These are phyloP conservation scores for Pseudocercospora pini-densiflorae DNA, from an alignment of 2,329 filamentous ascomycete species.

Conservation along the genomic window DNA sequence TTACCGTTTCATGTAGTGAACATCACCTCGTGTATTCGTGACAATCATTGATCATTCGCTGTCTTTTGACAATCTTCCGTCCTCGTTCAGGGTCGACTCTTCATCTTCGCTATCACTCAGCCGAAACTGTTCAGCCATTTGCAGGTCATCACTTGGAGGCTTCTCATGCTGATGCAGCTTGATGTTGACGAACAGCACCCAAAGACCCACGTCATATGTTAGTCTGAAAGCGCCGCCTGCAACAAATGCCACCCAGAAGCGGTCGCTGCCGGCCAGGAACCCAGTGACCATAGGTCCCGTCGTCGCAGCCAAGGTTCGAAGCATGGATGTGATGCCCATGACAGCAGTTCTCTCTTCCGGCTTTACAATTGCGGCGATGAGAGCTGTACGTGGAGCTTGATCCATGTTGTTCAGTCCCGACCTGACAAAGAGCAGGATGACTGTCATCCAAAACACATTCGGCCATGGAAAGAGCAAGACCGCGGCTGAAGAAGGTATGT, in stretches of 20 bases:
- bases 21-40: not conserved
- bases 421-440: conserved; percentile 62
- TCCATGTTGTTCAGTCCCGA: conserved; percentile 71
- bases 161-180: conserved; percentile 45
- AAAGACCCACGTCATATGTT: conserved; percentile 63
- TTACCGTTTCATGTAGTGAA: not conserved
- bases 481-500: conserved; percentile 64
- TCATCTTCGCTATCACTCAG: conserved; percentile 11
- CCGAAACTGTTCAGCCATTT: conserved; percentile 4
- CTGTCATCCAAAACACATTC: conserved; percentile 55
- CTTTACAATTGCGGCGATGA: conserved; percentile 69
- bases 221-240: conserved; percentile 59
- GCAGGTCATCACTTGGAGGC: not conserved
- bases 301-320: conserved; percentile 64
- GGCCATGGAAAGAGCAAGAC: conserved; percentile 65
- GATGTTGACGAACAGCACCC: conserved; percentile 63
- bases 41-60: not conserved
- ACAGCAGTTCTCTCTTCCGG: conserved; percentile 69
- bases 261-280: conserved; percentile 55
- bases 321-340: conserved; percentile 69
- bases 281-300: conserved; percentile 61
- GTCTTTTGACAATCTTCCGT: conserved; percentile 3
- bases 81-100: conserved; percentile 2
- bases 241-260: conserved; percentile 67
- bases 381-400: conserved; percentile 67